Conservation (phyloP, 805 yeast genomes). For the Candida golubevii region DNA sequence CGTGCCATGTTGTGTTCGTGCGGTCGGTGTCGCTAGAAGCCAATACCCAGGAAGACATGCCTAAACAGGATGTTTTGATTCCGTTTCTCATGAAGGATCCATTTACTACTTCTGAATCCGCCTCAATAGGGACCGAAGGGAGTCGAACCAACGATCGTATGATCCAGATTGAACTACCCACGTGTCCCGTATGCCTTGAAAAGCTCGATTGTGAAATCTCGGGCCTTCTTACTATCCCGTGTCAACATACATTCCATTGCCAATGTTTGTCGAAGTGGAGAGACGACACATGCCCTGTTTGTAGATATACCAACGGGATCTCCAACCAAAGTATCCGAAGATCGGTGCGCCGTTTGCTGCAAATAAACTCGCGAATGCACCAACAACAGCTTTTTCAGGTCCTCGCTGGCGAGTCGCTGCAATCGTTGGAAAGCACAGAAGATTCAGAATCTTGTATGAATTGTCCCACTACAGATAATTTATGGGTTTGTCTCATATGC, state of each 20-base stretch:
- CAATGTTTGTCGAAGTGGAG: conserved; percentile 84
- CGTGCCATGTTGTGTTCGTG: conserved; percentile 73
- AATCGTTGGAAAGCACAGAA: conserved; percentile 12
- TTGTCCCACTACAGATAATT: conserved; percentile 56
- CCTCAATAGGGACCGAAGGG: background rate
- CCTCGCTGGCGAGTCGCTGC: background rate
- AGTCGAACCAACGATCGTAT: background rate
- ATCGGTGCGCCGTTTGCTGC: conserved; percentile 32
- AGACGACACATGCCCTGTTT: conserved; percentile 88
- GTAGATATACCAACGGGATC: conserved; percentile 62
- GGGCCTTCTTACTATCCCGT: conserved; percentile 82
- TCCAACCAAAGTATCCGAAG: conserved; percentile 34
- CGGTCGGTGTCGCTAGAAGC: conserved; percentile 47
- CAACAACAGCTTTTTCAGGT: conserved; percentile 12
- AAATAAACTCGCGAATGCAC: conserved; percentile 19
- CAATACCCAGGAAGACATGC: conserved; percentile 2
- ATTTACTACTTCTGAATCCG: conserved; percentile 41
- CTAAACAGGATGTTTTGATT: conserved; percentile 30
- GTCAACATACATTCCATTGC: conserved; percentile 92
- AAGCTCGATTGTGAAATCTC: conserved; percentile 77
- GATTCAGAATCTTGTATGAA: conserved; percentile 41
- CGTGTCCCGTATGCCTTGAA: conserved; percentile 91
- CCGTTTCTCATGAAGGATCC: conserved; percentile 75
- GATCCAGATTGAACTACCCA: conserved; percentile 62
- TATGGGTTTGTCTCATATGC: conserved; percentile 89